These are phyloP conservation scores for Phytophthora vignae DNA, from an alignment of 352 stramenopile species.

Conservation along the genomic window DNA sequence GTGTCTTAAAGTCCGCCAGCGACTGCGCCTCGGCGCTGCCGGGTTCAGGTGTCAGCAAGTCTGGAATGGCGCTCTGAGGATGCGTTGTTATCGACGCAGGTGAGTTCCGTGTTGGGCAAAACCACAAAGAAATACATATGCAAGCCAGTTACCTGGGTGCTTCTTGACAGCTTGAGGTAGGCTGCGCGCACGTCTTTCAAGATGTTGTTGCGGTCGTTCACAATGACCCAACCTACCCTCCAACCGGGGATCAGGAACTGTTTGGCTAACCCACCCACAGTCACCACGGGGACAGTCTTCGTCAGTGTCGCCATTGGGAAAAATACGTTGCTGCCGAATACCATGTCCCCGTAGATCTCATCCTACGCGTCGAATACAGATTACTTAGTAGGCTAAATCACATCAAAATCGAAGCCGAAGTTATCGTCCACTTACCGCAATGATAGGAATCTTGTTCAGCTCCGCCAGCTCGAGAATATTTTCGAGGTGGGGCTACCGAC, in stretches of 20 bases:
- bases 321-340: conserved; percentile 76
- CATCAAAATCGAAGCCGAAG: too few relatives aligned
- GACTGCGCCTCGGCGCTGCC: conserved; percentile 68
- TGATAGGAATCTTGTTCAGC: conserved; percentile 91
- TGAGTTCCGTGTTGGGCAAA: not conserved
- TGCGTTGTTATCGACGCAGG: not conserved
- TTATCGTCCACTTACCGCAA: conserved; percentile 75
- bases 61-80: conserved; percentile 77
- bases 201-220: conserved; percentile 91
- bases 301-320: conserved; percentile 87
- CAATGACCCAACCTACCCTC: conserved; percentile 95
- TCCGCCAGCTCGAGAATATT: conserved; percentile 82
- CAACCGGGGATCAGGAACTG: conserved; percentile 97
- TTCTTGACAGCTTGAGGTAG: conserved; percentile 92
- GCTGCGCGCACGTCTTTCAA: conserved; percentile 87
- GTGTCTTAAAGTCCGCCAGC: conserved; percentile 82
- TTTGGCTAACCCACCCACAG: conserved; percentile 93
- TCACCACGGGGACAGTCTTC: conserved; percentile 82
- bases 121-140: not conserved
- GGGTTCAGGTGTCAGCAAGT: conserved; percentile 74
- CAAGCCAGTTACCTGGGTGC: conserved; percentile 68
- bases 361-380: conserved; percentile 39
- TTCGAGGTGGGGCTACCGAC: conserved; percentile 59
- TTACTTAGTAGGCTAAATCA: not conserved
- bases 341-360: conserved; percentile 89